Conservation (phyloP, 371 early-diverging fungal species). For the Funneliformis caledonium region DNA sequence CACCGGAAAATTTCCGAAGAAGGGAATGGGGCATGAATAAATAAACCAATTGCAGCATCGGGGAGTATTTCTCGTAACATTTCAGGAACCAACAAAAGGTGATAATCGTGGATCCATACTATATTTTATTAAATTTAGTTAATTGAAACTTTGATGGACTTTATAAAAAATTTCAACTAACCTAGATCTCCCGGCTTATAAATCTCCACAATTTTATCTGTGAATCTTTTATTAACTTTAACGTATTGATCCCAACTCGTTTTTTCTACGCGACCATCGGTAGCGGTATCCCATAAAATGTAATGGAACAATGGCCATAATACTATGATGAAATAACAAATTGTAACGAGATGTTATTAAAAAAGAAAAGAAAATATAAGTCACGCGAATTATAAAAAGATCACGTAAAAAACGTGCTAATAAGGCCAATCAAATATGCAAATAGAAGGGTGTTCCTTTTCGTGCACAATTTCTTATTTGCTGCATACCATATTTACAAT, state of each 20-base stretch:
- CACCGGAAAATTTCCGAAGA: conserved; percentile 93
- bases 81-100: conserved; percentile 87
- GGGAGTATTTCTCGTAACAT: conserved; percentile 83
- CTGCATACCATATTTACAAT: conserved; percentile 82
- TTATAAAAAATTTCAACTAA: conserved; percentile 50
- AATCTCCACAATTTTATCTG: conserved; percentile 73
- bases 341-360: conserved; percentile 39
- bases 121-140: conserved; percentile 34
- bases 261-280: conserved; percentile 67
- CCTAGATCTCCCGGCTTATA: conserved; percentile 87
- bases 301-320: conserved; percentile 99
- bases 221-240: conserved; percentile 85
- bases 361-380: background rate
- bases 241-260: conserved; percentile 87
- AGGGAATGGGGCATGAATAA: conserved; percentile 98
- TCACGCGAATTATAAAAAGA: conserved; percentile 24
- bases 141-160: background rate
- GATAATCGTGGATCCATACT: conserved; percentile 99
- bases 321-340: conserved; percentile 43
- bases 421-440: too few relatives aligned
- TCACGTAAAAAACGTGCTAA: background rate
- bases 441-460: background rate
- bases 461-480: background rate
- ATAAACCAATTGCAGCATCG: conserved; percentile 89
- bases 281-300: conserved; percentile 87